phyloP scores from a whole-genome alignment of 2,329 filamentous ascomycete genomes.

The Cladobotryum mycophilum region DNA sequence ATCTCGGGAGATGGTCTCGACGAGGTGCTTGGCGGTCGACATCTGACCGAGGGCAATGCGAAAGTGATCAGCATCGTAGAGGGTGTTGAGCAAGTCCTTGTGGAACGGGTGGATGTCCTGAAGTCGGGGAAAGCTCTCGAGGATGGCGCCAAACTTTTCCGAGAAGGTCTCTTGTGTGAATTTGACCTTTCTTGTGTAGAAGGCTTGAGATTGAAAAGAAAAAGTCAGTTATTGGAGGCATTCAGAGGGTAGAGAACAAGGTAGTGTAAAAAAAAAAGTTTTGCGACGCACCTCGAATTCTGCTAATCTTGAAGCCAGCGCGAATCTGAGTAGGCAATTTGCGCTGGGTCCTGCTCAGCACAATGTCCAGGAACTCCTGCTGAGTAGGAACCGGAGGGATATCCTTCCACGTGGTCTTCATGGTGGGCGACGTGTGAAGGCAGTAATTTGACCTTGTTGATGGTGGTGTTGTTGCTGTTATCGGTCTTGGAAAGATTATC shows the following conservation, averaged over 20 bases:
- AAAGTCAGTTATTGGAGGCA: not conserved
- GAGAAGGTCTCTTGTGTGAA: slow-evolving; percentile 95
- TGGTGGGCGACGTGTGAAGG: slow-evolving; percentile 32
- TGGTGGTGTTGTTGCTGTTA: not conserved
- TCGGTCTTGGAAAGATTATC: slow-evolving; percentile 18
- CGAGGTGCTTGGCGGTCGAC: slow-evolving; percentile 90
- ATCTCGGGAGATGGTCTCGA: slow-evolving; percentile 92
- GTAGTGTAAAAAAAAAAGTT: not conserved
- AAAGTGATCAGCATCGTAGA: slow-evolving; percentile 98
- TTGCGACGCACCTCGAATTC: slow-evolving; percentile 60
- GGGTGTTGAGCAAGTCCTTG: slow-evolving; percentile 78
- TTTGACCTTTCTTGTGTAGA: slow-evolving; percentile 98
- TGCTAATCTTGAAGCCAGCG: slow-evolving; percentile 86
- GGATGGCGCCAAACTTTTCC: slow-evolving; percentile 85
- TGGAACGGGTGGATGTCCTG: slow-evolving; percentile 95
- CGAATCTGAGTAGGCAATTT: slow-evolving; percentile 93
- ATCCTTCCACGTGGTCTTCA: slow-evolving; percentile 64
- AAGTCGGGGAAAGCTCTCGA: slow-evolving; percentile 87
- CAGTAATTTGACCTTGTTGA: not conserved
- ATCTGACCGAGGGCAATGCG: slow-evolving; percentile 93
- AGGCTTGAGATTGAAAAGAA: slow-evolving; percentile 56
- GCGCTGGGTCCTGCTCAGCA: slow-evolving; percentile 87
- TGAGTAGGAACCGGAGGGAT: slow-evolving; percentile 85
- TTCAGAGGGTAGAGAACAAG: too few relatives aligned
- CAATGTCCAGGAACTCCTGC: slow-evolving; percentile 96